Evolutionary conservation across 805 yeast genomes (phyloP).

Genomic region (Blastobotrys americana): DNA sequence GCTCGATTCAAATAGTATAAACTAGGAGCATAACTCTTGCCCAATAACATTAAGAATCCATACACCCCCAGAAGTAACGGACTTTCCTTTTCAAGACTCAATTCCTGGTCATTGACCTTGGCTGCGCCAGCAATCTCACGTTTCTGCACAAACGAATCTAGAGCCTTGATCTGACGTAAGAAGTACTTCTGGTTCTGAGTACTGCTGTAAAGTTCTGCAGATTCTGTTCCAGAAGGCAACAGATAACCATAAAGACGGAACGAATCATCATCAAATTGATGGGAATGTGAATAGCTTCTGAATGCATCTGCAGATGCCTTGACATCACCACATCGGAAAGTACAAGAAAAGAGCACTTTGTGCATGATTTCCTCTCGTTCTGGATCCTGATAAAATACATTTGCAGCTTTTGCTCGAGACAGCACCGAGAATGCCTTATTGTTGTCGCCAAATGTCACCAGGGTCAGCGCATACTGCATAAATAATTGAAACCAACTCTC

Average conservation of each 20-base stretch:
- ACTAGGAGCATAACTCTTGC: conserved; percentile 76
- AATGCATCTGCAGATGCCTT: conserved; percentile 48
- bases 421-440: conserved; percentile 64
- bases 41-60: conserved; percentile 71
- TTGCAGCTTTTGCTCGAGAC: conserved; percentile 68
- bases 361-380: conserved; percentile 52
- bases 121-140: conserved; percentile 72
- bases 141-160: conserved; percentile 57
- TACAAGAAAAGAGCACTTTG: conserved; percentile 61
- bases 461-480: conserved; percentile 66
- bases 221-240: conserved; percentile 52
- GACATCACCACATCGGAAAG: conserved; percentile 43
- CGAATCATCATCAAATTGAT: conserved; percentile 68
- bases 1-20: conserved; percentile 69
- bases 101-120: conserved; percentile 39
- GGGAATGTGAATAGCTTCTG: conserved; percentile 55
- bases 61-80: conserved; percentile 74
- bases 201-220: conserved; percentile 57
- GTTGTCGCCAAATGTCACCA: conserved; percentile 51
- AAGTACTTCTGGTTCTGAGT: conserved; percentile 86
- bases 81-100: conserved; percentile 24
- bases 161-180: conserved; percentile 82
- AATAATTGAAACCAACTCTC: conserved; percentile 82
- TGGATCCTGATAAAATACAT: conserved; percentile 66
- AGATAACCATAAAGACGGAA: conserved; percentile 60